Evolutionary conservation across 371 early-diverging fungal species (phyloP).

Genomic region (Sporodiniella umbellata): DNA sequence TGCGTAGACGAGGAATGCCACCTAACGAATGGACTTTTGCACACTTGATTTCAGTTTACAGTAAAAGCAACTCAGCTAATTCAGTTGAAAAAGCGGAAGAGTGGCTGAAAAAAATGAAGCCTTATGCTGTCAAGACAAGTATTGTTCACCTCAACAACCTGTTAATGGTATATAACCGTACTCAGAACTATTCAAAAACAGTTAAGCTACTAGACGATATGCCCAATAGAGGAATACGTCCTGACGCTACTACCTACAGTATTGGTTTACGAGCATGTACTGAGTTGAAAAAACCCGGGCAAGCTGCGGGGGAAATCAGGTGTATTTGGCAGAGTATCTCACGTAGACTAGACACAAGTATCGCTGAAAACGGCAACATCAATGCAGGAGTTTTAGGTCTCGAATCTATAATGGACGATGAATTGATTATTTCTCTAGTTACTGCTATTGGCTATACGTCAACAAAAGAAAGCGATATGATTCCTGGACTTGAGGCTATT

Average conservation of each 20-base stretch:
- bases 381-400: neutral
- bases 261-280: conserved; percentile 17
- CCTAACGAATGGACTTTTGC: conserved; percentile 40
- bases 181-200: conserved; percentile 5
- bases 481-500: conserved; percentile 16
- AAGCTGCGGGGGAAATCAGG: conserved; percentile 3
- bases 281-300: neutral
- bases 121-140: conserved; percentile 17
- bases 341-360: conserved; percentile 5
- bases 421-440: conserved; percentile 16
- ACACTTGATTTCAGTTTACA: conserved; percentile 19
- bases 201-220: conserved; percentile 10
- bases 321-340: conserved; percentile 20
- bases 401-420: conserved; percentile 17
- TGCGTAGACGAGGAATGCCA: conserved; percentile 27
- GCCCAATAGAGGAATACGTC: neutral
- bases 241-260: conserved; percentile 25
- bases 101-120: conserved; percentile 18
- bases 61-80: conserved; percentile 22
- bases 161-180: conserved; percentile 21
- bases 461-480: conserved; percentile 9
- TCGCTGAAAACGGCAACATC: neutral
- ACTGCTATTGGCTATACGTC: conserved; percentile 22
- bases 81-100: conserved; percentile 22
- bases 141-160: conserved; percentile 29